Conservation (phyloP, 1,284 basidiomycete genomes). For the Pholiota adiposa region DNA sequence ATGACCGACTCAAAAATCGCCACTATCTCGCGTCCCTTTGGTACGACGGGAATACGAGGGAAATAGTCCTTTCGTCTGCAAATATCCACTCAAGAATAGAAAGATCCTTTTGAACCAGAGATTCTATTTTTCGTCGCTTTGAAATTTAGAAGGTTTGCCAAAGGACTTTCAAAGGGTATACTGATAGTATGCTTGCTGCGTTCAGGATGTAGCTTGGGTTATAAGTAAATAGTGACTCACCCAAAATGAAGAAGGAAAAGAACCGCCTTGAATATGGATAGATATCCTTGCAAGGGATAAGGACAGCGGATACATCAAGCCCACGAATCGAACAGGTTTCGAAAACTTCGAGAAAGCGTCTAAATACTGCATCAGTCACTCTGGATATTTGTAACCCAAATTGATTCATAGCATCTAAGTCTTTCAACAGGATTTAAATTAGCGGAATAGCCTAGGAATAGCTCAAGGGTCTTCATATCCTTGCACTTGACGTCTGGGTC, state of each 20-base stretch:
- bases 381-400: neutral
- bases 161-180: too few relatives aligned
- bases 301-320: neutral
- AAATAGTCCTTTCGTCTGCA: neutral
- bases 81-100: neutral
- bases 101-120: too few relatives aligned
- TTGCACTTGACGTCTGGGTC: constrained; percentile 49
- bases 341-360: neutral
- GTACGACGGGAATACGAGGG: neutral
- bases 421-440: neutral
- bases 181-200: too few relatives aligned
- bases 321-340: neutral
- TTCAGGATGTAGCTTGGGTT: neutral
- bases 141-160: too few relatives aligned
- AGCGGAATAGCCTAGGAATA: neutral
- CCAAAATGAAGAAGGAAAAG: neutral
- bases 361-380: neutral
- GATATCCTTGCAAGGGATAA: neutral
- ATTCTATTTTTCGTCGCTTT: too few relatives aligned
- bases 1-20: neutral
- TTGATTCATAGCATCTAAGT: constrained; percentile 5
- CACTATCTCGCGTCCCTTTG: neutral
- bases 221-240: neutral
- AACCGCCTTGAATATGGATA: neutral
- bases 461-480: constrained; percentile 54